Base-by-base conservation (phyloP, 2,329 filamentous ascomycete genomes). In the Aphanoascus verrucosus region DNA sequence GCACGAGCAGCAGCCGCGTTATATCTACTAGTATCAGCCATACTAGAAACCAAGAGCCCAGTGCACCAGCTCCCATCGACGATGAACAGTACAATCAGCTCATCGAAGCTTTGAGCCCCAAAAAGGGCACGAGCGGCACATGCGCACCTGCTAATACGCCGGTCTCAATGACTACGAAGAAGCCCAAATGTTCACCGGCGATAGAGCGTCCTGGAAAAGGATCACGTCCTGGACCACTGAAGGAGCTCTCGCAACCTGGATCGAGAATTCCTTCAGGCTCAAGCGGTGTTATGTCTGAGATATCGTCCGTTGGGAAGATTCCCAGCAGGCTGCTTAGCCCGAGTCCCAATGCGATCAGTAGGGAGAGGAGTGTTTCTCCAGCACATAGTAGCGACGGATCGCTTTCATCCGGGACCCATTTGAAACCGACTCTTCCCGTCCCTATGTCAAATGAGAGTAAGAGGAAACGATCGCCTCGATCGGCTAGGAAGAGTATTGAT, bases 21-120 rank as follows among this genome's bases (percentile, higher is more conserved):
- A 66, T 71, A 40, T 73, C 71, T 23, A 69, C 69, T 6, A 70
- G 67, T 3, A 57, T 69, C 52, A 72, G 69, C 54, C 68, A 69
- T 47, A 67, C 68, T 52, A 70, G 71, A 54, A 72, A 69, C 58
- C 69, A 70, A 51, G 65, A 69, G 20, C 64, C 68, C 15, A 70
- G 65, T 49, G 61, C 67, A 35, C 54, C 59, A 32, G 62, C 62
- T 19, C 61, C 63, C 1, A 62, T 67, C 23, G 64, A 69, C 42
- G 67, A 70, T 28, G 69, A 70, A 34, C 65, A 65, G 50, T 70
- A 65, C 46, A 65, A 60, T 53, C 64, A 64, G 52, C 59, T 72
- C 12, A 63, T 71, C 20, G 62, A 72, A 49, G 61, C 66, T 12
- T 57, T 72, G n/a, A 67, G 67, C 20, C 67, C 69, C 0, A 69